Percentiles rank a stretch among this genome's conserved stretches.
Conservation (phyloP, 768 basidiomycete species). For the Boletus subcaerulescens region DNA sequence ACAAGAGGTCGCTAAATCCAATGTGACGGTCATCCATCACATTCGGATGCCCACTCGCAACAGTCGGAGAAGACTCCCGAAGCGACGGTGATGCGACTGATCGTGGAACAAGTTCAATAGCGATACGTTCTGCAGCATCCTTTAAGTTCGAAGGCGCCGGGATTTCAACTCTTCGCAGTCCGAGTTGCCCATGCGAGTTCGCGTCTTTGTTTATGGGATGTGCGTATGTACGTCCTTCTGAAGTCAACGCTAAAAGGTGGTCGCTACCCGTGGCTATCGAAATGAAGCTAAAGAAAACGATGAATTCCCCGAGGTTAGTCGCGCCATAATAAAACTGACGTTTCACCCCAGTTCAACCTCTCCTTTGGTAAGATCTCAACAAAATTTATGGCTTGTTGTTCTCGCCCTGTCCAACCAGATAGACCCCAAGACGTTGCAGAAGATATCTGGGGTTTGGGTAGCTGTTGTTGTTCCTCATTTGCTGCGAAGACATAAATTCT, state of each 20-base stretch:
- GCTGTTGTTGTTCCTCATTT: slow-evolving; percentile 44
- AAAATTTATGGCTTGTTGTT: slow-evolving; percentile 50
- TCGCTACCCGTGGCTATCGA: slow-evolving; percentile 72
- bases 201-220: slow-evolving; percentile 73
- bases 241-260: slow-evolving; percentile 71
- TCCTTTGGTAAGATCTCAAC: slow-evolving; percentile 59
- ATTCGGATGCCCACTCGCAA: slow-evolving; percentile 28
- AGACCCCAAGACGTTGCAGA: slow-evolving; percentile 59
- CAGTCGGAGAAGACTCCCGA: slow-evolving; percentile 22
- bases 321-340: slow-evolving; percentile 37
- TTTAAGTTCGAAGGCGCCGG: slow-evolving; percentile 27
- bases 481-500: slow-evolving; percentile 68
- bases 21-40: slow-evolving; percentile 42
- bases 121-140: slow-evolving; percentile 28
- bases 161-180: slow-evolving; percentile 63
- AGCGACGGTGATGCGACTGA: slow-evolving; percentile 43
- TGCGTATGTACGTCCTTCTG: slow-evolving; percentile 70
- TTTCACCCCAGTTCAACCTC: slow-evolving; percentile 62
- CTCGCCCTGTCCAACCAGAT: slow-evolving; percentile 54
- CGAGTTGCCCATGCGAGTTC: slow-evolving; percentile 83
- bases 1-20: slow-evolving; percentile 64
- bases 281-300: slow-evolving; percentile 48
- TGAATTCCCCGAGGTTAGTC: slow-evolving; percentile 9
- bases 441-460: slow-evolving; percentile 37
- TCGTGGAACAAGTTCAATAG: slow-evolving; percentile 57